These are phyloP conservation scores for Tulasnella sp. DNA, from an alignment of 768 basidiomycete species.

Conservation along the genomic window DNA sequence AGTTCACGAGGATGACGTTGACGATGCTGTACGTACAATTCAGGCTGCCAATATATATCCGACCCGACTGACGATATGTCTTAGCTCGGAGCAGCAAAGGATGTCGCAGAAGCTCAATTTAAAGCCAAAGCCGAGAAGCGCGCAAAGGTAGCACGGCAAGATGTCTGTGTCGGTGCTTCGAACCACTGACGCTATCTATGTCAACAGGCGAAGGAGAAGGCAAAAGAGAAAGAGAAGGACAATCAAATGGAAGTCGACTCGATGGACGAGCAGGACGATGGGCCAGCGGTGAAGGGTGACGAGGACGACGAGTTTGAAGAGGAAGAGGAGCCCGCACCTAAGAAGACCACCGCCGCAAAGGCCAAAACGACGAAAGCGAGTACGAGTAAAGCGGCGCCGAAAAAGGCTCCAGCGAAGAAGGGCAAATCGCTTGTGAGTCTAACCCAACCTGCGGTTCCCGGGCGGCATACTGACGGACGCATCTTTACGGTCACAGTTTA, in stretches of 20 bases:
- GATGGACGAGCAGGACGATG: slow-evolving; percentile 61
- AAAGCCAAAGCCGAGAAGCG: slow-evolving; percentile 43
- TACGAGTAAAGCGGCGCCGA: slow-evolving; percentile 35
- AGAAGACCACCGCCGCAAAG: slow-evolving; percentile 36
- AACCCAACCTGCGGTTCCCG: neutral
- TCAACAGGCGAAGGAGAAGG: slow-evolving; percentile 53
- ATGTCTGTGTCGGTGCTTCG: slow-evolving; percentile 32
- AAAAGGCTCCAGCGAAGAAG: slow-evolving; percentile 36
- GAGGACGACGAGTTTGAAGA: slow-evolving; percentile 46
- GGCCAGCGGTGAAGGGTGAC: slow-evolving; percentile 55
- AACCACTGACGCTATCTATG: neutral
- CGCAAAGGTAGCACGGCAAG: slow-evolving; percentile 51
- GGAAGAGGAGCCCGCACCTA: slow-evolving; percentile 35
- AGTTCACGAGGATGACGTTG: slow-evolving; percentile 70
- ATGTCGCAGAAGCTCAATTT: slow-evolving; percentile 52
- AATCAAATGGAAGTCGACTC: slow-evolving; percentile 56
- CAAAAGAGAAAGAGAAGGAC: slow-evolving; percentile 47
- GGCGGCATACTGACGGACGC: neutral
- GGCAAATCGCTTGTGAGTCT: slow-evolving; percentile 47
- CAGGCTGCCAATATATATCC: neutral
- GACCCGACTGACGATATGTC: neutral
- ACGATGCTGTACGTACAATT: slow-evolving; percentile 59
- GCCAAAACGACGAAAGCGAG: slow-evolving; percentile 41
- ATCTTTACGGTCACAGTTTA: slow-evolving; percentile 42
- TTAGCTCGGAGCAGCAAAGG: slow-evolving; percentile 59